Evolutionary conservation across 768 basidiomycete species (phyloP).

Genomic region (Tricholomella constricta): DNA sequence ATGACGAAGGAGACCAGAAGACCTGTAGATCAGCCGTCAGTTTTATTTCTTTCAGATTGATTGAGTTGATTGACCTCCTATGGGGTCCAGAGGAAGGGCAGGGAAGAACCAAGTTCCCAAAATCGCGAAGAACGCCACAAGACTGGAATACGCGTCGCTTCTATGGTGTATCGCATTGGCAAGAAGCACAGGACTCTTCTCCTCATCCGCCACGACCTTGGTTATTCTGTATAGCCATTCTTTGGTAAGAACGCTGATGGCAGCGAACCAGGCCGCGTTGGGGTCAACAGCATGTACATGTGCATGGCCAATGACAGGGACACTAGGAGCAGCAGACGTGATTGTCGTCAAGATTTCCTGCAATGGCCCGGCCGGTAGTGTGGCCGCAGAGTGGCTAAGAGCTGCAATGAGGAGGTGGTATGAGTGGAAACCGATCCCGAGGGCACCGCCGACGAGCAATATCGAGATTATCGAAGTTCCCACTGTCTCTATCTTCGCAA

Average conservation of each 20-base stretch:
- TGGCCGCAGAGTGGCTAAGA: constrained; percentile 64
- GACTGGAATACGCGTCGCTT: constrained; percentile 93
- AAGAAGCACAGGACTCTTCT: constrained; percentile 85
- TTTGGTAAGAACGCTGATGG: constrained; percentile 75
- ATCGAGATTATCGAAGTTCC: constrained; percentile 91
- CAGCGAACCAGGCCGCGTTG: constrained; percentile 97
- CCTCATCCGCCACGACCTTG: constrained; percentile 86
- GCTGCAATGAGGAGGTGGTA: constrained; percentile 79
- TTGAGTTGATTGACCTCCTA: constrained; percentile 67
- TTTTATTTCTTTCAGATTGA: not conserved
- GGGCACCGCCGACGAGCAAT: constrained; percentile 80
- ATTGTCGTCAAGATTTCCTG: constrained; percentile 64
- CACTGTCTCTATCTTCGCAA: constrained; percentile 93
- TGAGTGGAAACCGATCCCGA: constrained; percentile 89
- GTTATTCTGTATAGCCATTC: constrained; percentile 94
- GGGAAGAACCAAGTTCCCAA: constrained; percentile 88
- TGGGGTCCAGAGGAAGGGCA: constrained; percentile 85
- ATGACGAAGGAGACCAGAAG: constrained; percentile 90
- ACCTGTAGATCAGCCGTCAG: constrained; percentile 43
- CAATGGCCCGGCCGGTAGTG: constrained; percentile 62
- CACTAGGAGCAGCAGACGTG: constrained; percentile 54
- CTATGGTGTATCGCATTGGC: constrained; percentile 99
- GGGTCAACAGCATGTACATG: constrained; percentile 75
- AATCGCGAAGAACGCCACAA: constrained; percentile 91
- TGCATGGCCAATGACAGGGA: constrained; percentile 55